Evolutionary conservation across 306 rosid genomes (phyloP).

Genomic region (Quercus parvula): DNA sequence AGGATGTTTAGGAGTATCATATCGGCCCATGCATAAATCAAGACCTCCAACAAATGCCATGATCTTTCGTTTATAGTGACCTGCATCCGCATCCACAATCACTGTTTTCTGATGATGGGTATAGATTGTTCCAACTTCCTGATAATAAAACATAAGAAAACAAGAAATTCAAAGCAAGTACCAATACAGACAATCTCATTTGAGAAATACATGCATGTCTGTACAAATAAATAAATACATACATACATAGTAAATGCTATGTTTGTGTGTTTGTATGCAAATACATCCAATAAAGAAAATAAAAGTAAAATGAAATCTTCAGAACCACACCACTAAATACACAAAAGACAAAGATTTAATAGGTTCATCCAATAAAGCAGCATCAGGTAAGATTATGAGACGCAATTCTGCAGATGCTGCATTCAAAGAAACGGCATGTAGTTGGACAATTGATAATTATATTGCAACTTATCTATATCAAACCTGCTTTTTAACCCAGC

Average conservation of each 20-base stretch:
- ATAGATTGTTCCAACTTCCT: slow-evolving; percentile 91
- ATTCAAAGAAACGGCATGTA: neutral
- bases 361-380: neutral
- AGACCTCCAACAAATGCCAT: slow-evolving; percentile 89
- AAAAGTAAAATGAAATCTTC: neutral
- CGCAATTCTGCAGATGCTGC: neutral
- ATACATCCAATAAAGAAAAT: neutral
- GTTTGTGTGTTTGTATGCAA: too few species aligned
- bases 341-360: neutral
- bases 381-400: neutral
- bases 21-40: slow-evolving; percentile 80
- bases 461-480: neutral
- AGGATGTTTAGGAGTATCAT: slow-evolving; percentile 73
- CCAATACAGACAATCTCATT: neutral
- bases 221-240: neutral
- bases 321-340: neutral
- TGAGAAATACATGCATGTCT: neutral
- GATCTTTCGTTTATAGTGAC: slow-evolving; percentile 64
- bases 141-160: slow-evolving; percentile 5
- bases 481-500: slow-evolving; percentile 65
- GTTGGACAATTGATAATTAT: neutral
- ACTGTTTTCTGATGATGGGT: slow-evolving; percentile 97
- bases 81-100: slow-evolving; percentile 87
- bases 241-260: neutral
- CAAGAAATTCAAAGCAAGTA: slow-evolving; percentile 8